Conservation (phyloP, 805 yeast species). For the Kockiozyma suomiensis region DNA sequence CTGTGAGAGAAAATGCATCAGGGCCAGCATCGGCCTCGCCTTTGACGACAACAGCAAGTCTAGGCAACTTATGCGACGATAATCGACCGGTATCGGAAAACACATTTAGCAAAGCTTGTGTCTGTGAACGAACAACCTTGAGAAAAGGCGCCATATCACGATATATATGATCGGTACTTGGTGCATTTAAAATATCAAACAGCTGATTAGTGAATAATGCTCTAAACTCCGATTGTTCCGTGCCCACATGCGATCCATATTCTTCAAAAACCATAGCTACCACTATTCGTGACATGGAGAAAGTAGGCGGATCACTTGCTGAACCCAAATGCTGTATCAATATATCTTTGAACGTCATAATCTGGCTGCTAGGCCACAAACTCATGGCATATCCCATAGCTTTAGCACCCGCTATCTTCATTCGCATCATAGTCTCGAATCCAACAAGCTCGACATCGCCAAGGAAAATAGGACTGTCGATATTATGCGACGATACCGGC, state of each 20-base stretch:
- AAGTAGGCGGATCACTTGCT: constrained; percentile 48
- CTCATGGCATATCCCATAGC: constrained; percentile 64
- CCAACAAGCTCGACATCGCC: constrained; percentile 93
- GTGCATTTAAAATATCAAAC: constrained; percentile 15
- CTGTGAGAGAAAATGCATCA: constrained; percentile 79
- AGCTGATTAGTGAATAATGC: constrained; percentile 4
- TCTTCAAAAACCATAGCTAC: constrained; percentile 72
- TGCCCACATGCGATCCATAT: constrained; percentile 38
- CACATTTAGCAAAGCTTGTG: constrained; percentile 76
- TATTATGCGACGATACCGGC: constrained; percentile 55
- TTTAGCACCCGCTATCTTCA: constrained; percentile 72
- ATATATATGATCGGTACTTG: constrained; percentile 52
- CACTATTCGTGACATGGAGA: constrained; percentile 79
- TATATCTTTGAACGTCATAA: constrained; percentile 22
- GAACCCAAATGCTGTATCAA: constrained; percentile 16
- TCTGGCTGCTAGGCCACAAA: constrained; percentile 27
- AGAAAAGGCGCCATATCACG: constrained; percentile 86
- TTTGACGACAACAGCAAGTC: constrained; percentile 83
- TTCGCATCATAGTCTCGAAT: constrained; percentile 66
- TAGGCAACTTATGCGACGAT: constrained; percentile 71
- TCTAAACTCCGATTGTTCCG: constrained; percentile 12
- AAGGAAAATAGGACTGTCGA: constrained; percentile 86
- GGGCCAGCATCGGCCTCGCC: constrained; percentile 96
- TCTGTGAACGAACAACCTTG: constrained; percentile 82
- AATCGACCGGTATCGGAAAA: constrained; percentile 78